phyloP scores from a whole-genome alignment of 805 yeast species.

The Wickerhamomyces ciferrii region DNA sequence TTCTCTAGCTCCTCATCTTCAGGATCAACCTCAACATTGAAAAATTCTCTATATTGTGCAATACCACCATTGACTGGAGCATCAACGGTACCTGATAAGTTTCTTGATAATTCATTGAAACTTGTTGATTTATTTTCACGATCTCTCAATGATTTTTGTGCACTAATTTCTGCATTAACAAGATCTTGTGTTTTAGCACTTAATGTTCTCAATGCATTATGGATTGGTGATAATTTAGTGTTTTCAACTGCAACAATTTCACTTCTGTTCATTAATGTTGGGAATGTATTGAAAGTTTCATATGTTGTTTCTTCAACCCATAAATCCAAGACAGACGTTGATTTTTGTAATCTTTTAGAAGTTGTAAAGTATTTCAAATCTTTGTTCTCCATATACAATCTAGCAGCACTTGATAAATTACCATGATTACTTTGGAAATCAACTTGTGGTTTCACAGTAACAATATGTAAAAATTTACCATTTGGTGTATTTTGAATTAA shows the following conservation, averaged over 20 bases:
- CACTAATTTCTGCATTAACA: conserved; percentile 58
- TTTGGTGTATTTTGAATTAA: conserved; percentile 46
- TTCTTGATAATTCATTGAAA: conserved; percentile 64
- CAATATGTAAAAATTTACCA: conserved; percentile 71
- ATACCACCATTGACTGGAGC: conserved; percentile 94
- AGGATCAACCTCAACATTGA: conserved; percentile 32
- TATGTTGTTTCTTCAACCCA: conserved; percentile 89
- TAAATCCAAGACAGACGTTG: conserved; percentile 63
- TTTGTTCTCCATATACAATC: conserved; percentile 71
- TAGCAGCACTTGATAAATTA: conserved; percentile 46
- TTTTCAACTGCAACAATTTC: conserved; percentile 49
- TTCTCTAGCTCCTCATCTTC: conserved; percentile 19
- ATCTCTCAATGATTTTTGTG: conserved; percentile 46
- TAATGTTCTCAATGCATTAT: conserved; percentile 71
- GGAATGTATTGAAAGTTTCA: conserved; percentile 73
- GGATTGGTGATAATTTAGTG: conserved; percentile 71
- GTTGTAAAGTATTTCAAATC: conserved; percentile 66
- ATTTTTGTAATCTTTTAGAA: conserved; percentile 68
- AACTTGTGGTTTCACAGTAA: conserved; percentile 64
- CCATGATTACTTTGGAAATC: conserved; percentile 38
- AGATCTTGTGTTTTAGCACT: conserved; percentile 67
- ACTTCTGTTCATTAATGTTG: conserved; percentile 81
- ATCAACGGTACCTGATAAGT: conserved; percentile 80
- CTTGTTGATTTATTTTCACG: conserved; percentile 41
- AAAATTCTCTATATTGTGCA: conserved; percentile 72